A percentile compares a stretch with the other conserved stretches of the same genome.
Conservation (phyloP, 73 alveolate species). For the Stentor roeselii region DNA sequence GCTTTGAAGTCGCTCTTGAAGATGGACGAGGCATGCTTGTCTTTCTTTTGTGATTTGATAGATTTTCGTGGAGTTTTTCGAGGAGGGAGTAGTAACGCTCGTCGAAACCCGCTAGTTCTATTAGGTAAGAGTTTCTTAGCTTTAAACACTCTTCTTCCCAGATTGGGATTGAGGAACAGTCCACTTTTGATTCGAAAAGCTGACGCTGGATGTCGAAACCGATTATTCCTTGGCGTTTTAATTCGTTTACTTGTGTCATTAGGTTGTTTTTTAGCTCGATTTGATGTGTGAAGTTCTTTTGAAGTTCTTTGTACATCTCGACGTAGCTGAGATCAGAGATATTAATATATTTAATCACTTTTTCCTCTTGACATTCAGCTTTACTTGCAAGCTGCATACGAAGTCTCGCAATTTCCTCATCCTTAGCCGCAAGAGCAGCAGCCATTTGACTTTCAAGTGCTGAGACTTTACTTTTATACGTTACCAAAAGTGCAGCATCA, state of each 20-base stretch:
- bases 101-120: conserved; percentile 11
- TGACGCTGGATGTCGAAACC: not conserved
- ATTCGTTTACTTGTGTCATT: not conserved
- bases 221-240: not conserved
- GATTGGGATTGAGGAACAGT: not conserved
- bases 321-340: not conserved
- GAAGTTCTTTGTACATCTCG: not conserved
- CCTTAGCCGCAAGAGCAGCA: conserved; percentile 18
- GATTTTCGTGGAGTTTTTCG: not conserved
- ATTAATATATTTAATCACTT: not conserved
- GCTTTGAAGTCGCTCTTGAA: not conserved
- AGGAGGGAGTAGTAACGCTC: not conserved
- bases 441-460: conserved; percentile 20
- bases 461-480: conserved; percentile 37
- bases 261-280: not conserved
- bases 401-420: conserved; percentile 24
- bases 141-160: conserved; percentile 19
- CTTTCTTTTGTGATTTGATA: not conserved
- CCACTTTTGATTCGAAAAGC: not conserved
- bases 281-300: not conserved
- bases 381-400: conserved; percentile 22
- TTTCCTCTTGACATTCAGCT: not conserved
- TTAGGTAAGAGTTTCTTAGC: not conserved
- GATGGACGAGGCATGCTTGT: no score
- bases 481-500: conserved; percentile 28